Conservation (phyloP, 768 basidiomycete genomes). For the Xerocomus brunneocitrinus region DNA sequence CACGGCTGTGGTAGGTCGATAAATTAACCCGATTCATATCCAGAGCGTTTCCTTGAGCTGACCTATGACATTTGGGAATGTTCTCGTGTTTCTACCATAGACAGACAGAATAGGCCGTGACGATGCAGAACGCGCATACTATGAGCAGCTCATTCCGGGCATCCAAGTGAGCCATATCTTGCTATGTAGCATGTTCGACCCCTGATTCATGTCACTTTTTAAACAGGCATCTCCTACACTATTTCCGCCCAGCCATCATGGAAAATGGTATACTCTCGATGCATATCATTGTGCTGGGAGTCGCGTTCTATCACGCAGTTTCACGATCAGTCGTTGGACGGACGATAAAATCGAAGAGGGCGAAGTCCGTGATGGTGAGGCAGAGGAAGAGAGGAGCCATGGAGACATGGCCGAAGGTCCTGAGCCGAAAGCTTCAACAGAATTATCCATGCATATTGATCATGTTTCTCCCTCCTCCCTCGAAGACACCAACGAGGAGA, state of each 20-base stretch:
- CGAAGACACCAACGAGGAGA: constrained; percentile 23
- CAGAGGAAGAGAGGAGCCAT: constrained; percentile 34
- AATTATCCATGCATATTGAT: constrained; percentile 33
- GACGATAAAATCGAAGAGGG: neutral
- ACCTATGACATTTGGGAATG: neutral
- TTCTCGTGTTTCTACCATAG: neutral
- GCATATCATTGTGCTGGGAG: constrained; percentile 88
- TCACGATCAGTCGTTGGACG: constrained; percentile 65
- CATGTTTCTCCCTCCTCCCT: constrained; percentile 1
- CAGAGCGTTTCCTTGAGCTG: neutral
- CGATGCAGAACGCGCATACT: constrained; percentile 74
- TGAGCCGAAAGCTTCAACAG: neutral
- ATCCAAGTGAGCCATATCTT: constrained; percentile 48
- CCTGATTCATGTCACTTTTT: neutral
- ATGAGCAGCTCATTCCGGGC: constrained; percentile 61
- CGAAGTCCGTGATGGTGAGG: constrained; percentile 12
- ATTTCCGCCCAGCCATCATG: constrained; percentile 52
- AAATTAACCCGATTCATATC: constrained; percentile 1
- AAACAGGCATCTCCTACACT: constrained; percentile 63
- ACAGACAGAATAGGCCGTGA: constrained; percentile 83
- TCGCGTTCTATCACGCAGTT: constrained; percentile 88
- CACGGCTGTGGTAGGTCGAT: constrained; percentile 82
- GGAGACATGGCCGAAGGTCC: constrained; percentile 32
- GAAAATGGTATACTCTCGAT: constrained; percentile 57
- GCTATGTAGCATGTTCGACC: neutral